Base-by-base conservation (phyloP, 768 basidiomycete genomes). In the Tricholoma bakamatsutake region DNA sequence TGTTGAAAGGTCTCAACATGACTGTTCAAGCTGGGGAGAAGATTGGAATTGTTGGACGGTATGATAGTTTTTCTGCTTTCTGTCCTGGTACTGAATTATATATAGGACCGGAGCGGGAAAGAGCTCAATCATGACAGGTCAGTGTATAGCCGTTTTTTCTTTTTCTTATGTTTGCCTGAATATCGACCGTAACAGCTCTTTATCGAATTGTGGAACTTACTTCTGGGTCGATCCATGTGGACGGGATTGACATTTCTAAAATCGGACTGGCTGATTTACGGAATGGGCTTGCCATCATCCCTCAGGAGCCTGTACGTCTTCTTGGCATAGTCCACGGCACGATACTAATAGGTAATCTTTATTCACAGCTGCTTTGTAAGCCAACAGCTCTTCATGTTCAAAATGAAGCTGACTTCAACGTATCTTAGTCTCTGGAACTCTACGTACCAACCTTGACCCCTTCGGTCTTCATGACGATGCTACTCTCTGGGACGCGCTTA, bases 401-500 rank as follows among this genome's bases (percentile, higher is more conserved):
- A 42, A 21, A 60, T 45, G 47, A 60, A 53, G 57, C 47, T 43
- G 57, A 24, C 52, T 49, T 2, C 13, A 21, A 55, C 35, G 40
- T 10, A 60, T 62, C 52, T 49, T 70, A 78, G 85, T 90, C 72
- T 88, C 87, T 13, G 91, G 90, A 52, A 92, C 90, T 1, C 70
- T 96, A 18, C 80, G 93, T 50, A 82, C 82, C 43, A 97, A 98
- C 66, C 81, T 97, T 4, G 95, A 97, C 67, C 95, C 95, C 0
- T 95, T 96, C 71, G 84, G 81, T 49, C 69, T 81, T 45, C 82
- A 90, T 59, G 88, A 90, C 59, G 93, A 96, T 66, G 83, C 82
- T 18, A 77, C 79, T 21, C 77, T 97, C 17, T 94, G 90, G 87
- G 93, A 96, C 62, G 92, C 95, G 3, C 73, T 97, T 48, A 86